phyloP scores from a whole-genome alignment of 352 stramenopile genomes.

The Pythium phragmitis region DNA sequence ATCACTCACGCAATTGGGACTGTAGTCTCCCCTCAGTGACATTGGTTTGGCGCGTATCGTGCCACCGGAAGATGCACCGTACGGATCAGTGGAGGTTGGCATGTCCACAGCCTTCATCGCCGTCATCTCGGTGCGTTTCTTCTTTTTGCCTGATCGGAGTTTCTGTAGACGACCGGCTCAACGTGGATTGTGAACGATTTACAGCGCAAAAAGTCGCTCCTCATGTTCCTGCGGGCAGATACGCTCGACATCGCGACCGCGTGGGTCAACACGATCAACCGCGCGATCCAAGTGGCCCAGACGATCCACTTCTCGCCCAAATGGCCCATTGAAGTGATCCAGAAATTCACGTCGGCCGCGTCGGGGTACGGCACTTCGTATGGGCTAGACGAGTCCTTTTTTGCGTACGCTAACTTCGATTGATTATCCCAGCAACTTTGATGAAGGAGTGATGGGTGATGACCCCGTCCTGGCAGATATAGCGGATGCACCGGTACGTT shows the following conservation, averaged over 20 bases:
- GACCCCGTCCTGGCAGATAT: neutral
- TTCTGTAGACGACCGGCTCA: neutral
- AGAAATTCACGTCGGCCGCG: constrained; percentile 68
- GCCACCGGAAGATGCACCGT: constrained; percentile 68
- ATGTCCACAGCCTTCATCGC: constrained; percentile 61
- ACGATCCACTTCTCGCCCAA: constrained; percentile 55
- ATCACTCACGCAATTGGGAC: neutral
- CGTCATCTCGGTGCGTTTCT: constrained; percentile 56
- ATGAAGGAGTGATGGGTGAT: constrained; percentile 20
- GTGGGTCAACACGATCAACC: constrained; percentile 83
- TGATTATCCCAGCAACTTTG: constrained; percentile 21
- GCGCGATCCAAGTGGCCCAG: constrained; percentile 72
- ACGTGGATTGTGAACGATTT: neutral
- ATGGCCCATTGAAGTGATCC: constrained; percentile 72
- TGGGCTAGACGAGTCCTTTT: neutral
- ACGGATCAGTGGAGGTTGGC: constrained; percentile 63
- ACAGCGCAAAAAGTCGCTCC: constrained; percentile 74
- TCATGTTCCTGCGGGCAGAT: constrained; percentile 80
- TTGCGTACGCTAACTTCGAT: neutral
- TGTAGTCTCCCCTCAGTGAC: constrained; percentile 43
- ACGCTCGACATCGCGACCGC: constrained; percentile 61
- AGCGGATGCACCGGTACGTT: constrained; percentile 10
- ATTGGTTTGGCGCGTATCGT: constrained; percentile 80
- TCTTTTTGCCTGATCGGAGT: neutral
- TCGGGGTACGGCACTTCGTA: constrained; percentile 38